Evolutionary conservation across 2,329 filamentous ascomycete species (phyloP).

Genomic region (Diaporthe ilicicola): DNA sequence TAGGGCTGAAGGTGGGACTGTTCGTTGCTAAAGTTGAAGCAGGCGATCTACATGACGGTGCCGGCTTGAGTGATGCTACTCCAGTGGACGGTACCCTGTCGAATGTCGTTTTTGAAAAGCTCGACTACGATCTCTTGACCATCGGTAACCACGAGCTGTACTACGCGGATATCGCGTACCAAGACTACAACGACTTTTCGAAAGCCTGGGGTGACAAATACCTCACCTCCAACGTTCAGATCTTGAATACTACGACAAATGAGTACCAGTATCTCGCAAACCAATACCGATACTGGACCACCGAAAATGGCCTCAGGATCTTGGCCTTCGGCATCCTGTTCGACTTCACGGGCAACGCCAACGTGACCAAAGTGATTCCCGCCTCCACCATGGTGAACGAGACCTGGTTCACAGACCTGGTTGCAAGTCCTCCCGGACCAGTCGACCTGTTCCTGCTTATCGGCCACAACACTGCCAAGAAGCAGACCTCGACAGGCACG

Average conservation of each 20-base stretch:
- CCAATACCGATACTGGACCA: slow-evolving; percentile 55
- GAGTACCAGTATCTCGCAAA: slow-evolving; percentile 53
- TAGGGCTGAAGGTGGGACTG: slow-evolving; percentile 39
- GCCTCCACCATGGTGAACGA: slow-evolving; percentile 61
- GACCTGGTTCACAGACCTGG: slow-evolving; percentile 67
- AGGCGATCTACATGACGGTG: slow-evolving; percentile 71
- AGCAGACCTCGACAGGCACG: slow-evolving; percentile 52
- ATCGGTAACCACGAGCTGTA: slow-evolving; percentile 72
- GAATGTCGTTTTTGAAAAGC: slow-evolving; percentile 53
- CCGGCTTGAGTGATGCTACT: slow-evolving; percentile 69
- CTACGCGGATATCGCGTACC: slow-evolving; percentile 67
- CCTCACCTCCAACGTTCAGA: slow-evolving; percentile 56
- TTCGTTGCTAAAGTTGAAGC: slow-evolving; percentile 34
- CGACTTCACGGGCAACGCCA: slow-evolving; percentile 65
- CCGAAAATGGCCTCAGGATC: slow-evolving; percentile 50
- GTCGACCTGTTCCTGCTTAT: slow-evolving; percentile 71
- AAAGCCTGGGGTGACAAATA: slow-evolving; percentile 60
- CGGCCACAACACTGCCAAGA: slow-evolving; percentile 68
- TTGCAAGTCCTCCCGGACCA: slow-evolving; percentile 57
- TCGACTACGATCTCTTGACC: slow-evolving; percentile 52
- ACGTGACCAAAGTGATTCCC: slow-evolving; percentile 67
- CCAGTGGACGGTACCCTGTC: slow-evolving; percentile 63
- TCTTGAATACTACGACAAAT: slow-evolving; percentile 48
- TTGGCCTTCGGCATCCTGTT: slow-evolving; percentile 56
- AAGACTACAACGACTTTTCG: slow-evolving; percentile 67